Evolutionary conservation across 805 yeast genomes (phyloP), one percentile per base, ranked within the genome.

Genomic region (Teunomyces pallodes): DNA sequence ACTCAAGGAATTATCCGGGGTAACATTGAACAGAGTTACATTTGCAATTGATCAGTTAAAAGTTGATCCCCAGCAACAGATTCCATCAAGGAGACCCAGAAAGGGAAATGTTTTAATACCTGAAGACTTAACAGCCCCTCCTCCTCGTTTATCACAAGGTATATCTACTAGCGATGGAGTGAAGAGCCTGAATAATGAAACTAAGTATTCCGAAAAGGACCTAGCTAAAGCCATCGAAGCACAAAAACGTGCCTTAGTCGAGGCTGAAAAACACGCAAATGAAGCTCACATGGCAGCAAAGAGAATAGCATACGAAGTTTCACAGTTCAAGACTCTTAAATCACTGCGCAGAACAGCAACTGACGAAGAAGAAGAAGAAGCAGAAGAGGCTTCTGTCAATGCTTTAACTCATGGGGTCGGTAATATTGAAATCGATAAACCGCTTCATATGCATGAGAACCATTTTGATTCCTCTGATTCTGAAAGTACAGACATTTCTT

Each of bases 261-360:
- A 86, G 59, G 81, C 91, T 1, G 81, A 78, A 28, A 82, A 79
- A 51, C 92, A 86, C 66, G 89, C 90, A 2, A 78, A 80, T 44
- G 92, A 86, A 59, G 92, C 94, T 0, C 89, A 86, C 64, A 60
- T 72, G 29, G 80, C 88, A 3, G 95, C 92, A 1, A 77, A 79
- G 53, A 70, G 86, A 59, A 79, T 85, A 36, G 90, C 90, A 0
- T 70, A 71, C 42, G 94, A 87, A 65, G 88, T 86, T 9, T 54
- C 73, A 1, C 68, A 66, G 33, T 82, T 70, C 58, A 47, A 42
- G 13, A 36, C 14, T 5, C 45, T 32, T 12, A 5, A 10, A 20
- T n/a, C 20, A 5, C 47, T 16, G 10, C 46, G 30, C 35, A 81
- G 68, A 52, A 31, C 38, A 1, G 55, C 49, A 41, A 42, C 26